Conservation (phyloP, 352 stramenopile genomes). For the Pelagophyceae sp. region DNA sequence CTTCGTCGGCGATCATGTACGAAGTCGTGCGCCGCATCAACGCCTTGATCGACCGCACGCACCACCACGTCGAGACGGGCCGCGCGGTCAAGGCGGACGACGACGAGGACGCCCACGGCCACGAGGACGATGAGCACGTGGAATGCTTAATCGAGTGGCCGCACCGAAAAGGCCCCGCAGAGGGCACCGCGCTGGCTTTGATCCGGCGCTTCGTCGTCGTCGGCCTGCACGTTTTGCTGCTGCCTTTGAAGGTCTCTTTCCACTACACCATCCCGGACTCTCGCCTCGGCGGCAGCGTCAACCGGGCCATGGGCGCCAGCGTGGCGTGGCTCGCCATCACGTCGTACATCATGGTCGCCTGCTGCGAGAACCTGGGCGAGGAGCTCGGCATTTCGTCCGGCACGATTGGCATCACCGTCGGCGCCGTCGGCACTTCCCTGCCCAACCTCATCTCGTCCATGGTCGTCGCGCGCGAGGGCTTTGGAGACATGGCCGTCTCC, state of each 20-base stretch:
- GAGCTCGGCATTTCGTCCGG: slow-evolving; percentile 30
- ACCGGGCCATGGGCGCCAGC: neutral
- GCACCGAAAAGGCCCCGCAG: neutral
- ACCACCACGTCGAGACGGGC: neutral
- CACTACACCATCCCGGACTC: neutral
- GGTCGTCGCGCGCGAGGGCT: slow-evolving; percentile 36
- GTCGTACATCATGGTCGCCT: slow-evolving; percentile 28
- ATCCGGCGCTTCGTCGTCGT: neutral
- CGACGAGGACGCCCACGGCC: neutral
- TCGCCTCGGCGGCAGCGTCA: neutral
- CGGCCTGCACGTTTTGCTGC: neutral
- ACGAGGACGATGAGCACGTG: neutral
- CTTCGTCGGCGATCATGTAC: neutral
- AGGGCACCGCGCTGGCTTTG: neutral
- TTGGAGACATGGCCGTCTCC: slow-evolving; percentile 56
- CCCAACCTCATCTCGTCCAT: slow-evolving; percentile 38
- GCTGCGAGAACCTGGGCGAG: slow-evolving; percentile 29
- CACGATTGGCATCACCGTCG: slow-evolving; percentile 41
- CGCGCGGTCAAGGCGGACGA: neutral
- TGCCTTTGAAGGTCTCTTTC: neutral
- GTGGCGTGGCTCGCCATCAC: slow-evolving; percentile 26
- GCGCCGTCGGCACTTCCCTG: slow-evolving; percentile 39
- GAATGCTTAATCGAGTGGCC: neutral
- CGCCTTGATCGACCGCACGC: neutral
- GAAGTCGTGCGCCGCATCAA: neutral